Evolutionary conservation across 1,284 basidiomycete species (phyloP).

Genomic region (Irpex sp.): DNA sequence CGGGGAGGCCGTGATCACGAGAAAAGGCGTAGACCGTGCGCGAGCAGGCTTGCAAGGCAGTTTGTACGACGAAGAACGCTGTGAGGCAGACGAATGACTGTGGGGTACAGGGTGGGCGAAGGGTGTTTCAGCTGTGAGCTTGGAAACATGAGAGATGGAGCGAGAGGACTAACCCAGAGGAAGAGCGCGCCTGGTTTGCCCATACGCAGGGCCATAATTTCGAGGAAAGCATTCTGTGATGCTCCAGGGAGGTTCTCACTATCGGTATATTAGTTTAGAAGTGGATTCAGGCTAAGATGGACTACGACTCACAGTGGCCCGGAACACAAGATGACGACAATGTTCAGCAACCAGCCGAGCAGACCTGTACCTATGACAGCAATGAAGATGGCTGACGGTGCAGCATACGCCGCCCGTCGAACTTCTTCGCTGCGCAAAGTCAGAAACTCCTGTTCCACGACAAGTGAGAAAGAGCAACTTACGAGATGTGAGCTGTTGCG

Average conservation of each 20-base stretch:
- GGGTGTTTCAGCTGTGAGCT: background rate
- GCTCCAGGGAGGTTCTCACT: conserved; percentile 58
- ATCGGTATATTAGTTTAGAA: background rate
- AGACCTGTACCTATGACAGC: conserved; percentile 86
- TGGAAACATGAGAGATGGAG: conserved; percentile 2
- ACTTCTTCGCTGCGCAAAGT: conserved; percentile 69
- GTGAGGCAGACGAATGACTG: conserved; percentile 72
- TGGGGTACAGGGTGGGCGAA: background rate
- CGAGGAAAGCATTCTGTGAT: conserved; percentile 20
- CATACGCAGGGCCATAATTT: conserved; percentile 73
- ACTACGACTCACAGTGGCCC: conserved; percentile 51
- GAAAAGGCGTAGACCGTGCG: conserved; percentile 89
- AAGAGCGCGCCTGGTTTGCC: conserved; percentile 67
- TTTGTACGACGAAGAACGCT: conserved; percentile 80
- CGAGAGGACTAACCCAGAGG: conserved; percentile 53
- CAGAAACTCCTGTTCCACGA: background rate
- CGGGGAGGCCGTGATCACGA: conserved; percentile 80
- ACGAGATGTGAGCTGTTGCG: conserved; percentile 86
- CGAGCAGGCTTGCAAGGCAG: conserved; percentile 80
- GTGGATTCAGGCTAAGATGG: background rate
- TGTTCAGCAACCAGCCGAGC: conserved; percentile 81
- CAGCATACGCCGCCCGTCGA: conserved; percentile 80
- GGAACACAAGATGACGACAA: conserved; percentile 78
- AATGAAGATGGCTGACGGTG: conserved; percentile 78
- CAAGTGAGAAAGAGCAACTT: conserved; percentile 25